Evolutionary conservation across 108 stramenopile genomes (phyloP), one percentile per base, ranked within the genome.

Genomic region (Cyclostephanos tholiformis): DNA sequence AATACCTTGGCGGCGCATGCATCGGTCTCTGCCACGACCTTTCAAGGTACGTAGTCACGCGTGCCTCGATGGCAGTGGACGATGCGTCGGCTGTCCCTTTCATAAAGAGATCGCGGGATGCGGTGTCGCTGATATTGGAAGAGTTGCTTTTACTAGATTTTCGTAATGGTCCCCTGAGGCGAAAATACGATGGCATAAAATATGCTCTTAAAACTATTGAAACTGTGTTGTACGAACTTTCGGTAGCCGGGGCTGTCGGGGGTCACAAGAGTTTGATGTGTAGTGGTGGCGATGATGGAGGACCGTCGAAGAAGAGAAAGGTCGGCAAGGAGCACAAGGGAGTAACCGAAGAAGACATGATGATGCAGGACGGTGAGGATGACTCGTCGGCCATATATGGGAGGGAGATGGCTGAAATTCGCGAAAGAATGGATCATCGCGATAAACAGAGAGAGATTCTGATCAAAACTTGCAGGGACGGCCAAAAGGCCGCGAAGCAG

Each of bases 401-500:
- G 26, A 72, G 85, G 10, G 86, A 87, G 53, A 73, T 96, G n/a
- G 76, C 80, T 32, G 85, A 65, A 1, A 73, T 97, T 14, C 84
- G 86, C 52, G 27, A 36, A 6, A 88, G 94, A 36, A 84, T 95
- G 86, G 94, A 89, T 46, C 76, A 85, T 65, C 86, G 91, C 27
- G 96, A 97, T 80, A 82, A 87, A 17, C 59, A 87, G 22, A 84
- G 97, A 6, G 97, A 98, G 73, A 41, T 60, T 22, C 82, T 98
- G 43, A 98, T 97, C 69, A 98, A 97, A 77, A 88, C 77, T 44
- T 89, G 87, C 46, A 78, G 96, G 25, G 96, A 96, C 69, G 87
- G 86, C 19, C 97, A 97, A 81, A 98, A 98, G 86, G 81, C 85
- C 20, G 92, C 92, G 52, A 98, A 98, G 78, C 91, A 95, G 50